Base-by-base conservation (phyloP, 495 filamentous ascomycete species). In the Neurospora sp. region DNA sequence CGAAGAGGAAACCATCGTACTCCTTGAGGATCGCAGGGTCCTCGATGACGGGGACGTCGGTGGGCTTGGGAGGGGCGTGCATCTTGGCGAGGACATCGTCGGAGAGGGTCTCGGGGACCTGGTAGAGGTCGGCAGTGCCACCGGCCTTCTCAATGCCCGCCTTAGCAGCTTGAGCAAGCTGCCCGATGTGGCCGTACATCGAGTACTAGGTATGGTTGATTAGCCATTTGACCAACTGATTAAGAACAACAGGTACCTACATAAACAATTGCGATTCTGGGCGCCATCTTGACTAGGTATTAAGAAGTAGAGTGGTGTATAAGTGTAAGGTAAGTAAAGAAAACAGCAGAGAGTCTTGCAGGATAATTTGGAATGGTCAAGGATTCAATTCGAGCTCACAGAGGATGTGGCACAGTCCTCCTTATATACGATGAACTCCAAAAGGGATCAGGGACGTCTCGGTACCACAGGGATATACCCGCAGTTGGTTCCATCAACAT, bases 1-100 rank as follows among this genome's bases (percentile, higher is more conserved):
- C 96, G 74, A 99, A 88, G 44, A 99, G 90, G 83, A 99, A 90
- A 79, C 86, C 96, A 79, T 98, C 94, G 85, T 96, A 98, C 71
- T 88, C 72, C 74, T 89, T 86, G n/a, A 98, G 89, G 14, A 81
- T 85, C 6, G 85, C 79, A 31, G 93, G 90, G 79, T 91, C 88
- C 9, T 78, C 73, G 77, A 91, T 83, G 70, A 90, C 79, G 41
- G 93, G 89, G 82, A 93, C 85, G 79, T 87, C 85, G 68, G 85
- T 77, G 71, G 86, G 78, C 87, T 97, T 96, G 74, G 90, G 81
- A 7, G 94, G 91, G 61, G 96, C 95, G 85, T 97, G 79, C 94
- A 99, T 96, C 88, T 83, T 88, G 68, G 77, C 78, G 70, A 99
- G 88, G 72, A 97, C 90, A 31, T 97, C 95, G 9, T 91, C 75